phyloP scores from a whole-genome alignment of 1,284 basidiomycete genomes.

The Rhizoctonia solani region DNA sequence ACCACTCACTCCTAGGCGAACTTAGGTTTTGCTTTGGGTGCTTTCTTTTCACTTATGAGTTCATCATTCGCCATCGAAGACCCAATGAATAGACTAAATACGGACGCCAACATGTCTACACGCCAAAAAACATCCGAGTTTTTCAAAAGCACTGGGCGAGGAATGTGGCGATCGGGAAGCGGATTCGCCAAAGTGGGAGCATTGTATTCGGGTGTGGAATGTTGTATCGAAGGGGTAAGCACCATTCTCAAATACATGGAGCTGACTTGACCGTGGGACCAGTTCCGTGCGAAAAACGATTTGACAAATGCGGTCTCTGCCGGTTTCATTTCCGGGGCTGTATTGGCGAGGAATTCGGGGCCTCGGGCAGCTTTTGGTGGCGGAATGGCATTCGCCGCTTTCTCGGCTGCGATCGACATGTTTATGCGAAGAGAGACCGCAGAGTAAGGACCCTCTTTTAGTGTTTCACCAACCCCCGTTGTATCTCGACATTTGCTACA shows the following conservation, averaged over 20 bases:
- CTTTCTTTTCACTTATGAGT: constrained; percentile 96
- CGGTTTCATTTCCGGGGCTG: constrained; percentile 52
- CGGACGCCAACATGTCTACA: constrained; percentile 54
- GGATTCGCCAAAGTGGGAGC: constrained; percentile 96
- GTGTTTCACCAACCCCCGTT: not conserved
- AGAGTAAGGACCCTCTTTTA: constrained; percentile 62
- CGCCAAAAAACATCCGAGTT: constrained; percentile 80
- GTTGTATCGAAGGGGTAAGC: constrained; percentile 92
- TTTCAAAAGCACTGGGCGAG: constrained; percentile 92
- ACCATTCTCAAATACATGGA: not conserved
- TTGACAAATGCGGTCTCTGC: constrained; percentile 71
- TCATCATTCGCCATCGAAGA: constrained; percentile 95
- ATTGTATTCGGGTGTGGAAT: constrained; percentile 92
- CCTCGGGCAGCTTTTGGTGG: constrained; percentile 82
- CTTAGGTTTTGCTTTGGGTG: constrained; percentile 87
- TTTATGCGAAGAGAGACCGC: constrained; percentile 82
- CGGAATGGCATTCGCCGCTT: constrained; percentile 86
- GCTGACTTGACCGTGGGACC: not conserved
- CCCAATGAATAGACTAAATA: constrained; percentile 74
- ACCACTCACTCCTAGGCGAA: not conserved
- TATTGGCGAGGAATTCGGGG: constrained; percentile 82
- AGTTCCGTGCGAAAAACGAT: constrained; percentile 97
- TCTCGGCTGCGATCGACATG: constrained; percentile 85
- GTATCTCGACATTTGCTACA: not conserved
- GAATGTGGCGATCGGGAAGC: constrained; percentile 89